phyloP scores from a whole-genome alignment of 1,139 yeast genomes.

The Blastobotrys apis region DNA sequence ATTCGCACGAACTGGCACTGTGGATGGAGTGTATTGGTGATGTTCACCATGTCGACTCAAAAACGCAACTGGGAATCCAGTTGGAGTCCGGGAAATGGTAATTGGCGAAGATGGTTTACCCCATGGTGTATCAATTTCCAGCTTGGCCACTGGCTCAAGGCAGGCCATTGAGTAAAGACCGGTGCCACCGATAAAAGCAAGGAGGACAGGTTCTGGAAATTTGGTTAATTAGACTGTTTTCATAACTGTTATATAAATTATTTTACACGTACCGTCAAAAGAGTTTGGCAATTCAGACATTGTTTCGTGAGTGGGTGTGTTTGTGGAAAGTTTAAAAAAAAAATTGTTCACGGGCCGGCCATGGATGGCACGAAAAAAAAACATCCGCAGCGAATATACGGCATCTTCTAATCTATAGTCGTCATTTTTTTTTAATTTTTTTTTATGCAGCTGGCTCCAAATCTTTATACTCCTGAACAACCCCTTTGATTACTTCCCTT shows the following conservation, averaged over 20 bases:
- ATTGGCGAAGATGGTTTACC: slow-evolving; percentile 94
- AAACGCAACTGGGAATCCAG: slow-evolving; percentile 87
- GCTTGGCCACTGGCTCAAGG: slow-evolving; percentile 77
- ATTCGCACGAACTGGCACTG: slow-evolving; percentile 90
- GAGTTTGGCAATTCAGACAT: slow-evolving; percentile 18
- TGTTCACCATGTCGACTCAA: slow-evolving; percentile 90
- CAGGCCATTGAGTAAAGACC: slow-evolving; percentile 89
- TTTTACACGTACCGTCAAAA: slow-evolving; percentile 21
- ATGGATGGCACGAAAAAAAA: background rate
- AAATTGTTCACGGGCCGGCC: no score
- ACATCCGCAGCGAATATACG: background rate
- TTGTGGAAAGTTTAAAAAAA: no score
- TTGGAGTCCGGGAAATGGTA: slow-evolving; percentile 70
- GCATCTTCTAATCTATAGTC: no score
- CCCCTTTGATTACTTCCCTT: slow-evolving; percentile 61
- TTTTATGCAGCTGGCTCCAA: slow-evolving; percentile 36
- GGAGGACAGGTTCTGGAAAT: slow-evolving; percentile 52
- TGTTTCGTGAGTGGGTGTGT: no score
- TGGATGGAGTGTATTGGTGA: slow-evolving; percentile 85
- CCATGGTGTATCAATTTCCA: slow-evolving; percentile 89
- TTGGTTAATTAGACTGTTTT: background rate
- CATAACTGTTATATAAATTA: background rate
- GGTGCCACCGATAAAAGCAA: slow-evolving; percentile 95
- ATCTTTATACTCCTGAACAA: slow-evolving; percentile 65
- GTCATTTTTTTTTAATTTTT: background rate